Evolutionary conservation across 805 yeast species (phyloP).

Genomic region (Kodamaea nitidulidarum): DNA sequence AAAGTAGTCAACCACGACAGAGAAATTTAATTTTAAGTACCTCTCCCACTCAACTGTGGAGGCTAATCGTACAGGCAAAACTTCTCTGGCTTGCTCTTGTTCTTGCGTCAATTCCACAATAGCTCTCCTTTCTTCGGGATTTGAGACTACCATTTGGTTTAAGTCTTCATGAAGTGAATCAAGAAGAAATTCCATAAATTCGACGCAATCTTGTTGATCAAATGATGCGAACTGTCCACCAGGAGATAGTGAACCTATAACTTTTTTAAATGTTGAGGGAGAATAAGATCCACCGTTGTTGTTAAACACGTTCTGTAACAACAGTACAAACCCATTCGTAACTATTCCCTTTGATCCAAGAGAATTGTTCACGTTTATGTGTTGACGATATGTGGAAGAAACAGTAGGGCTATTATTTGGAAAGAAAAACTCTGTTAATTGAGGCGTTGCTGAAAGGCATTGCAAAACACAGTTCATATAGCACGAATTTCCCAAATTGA

Average conservation of each 20-base stretch:
- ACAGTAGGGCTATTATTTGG: slow-evolving; percentile 19
- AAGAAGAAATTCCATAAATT: slow-evolving; percentile 67
- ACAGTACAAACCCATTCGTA: slow-evolving; percentile 61
- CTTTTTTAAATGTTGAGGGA: slow-evolving; percentile 62
- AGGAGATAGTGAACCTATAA: slow-evolving; percentile 63
- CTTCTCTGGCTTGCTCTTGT: slow-evolving; percentile 72
- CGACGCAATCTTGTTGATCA: slow-evolving; percentile 86
- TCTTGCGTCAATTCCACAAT: slow-evolving; percentile 48
- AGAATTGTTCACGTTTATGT: slow-evolving; percentile 67
- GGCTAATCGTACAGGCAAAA: slow-evolving; percentile 70
- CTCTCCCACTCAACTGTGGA: slow-evolving; percentile 91
- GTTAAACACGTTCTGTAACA: slow-evolving; percentile 52
- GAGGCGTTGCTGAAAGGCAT: slow-evolving; percentile 72
- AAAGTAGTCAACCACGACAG: slow-evolving; percentile 73
- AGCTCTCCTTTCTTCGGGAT: slow-evolving; percentile 29
- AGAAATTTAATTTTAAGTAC: slow-evolving; percentile 71
- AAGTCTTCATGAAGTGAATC: slow-evolving; percentile 83
- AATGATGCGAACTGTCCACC: slow-evolving; percentile 54
- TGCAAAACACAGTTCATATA: slow-evolving; percentile 91
- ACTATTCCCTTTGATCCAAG: slow-evolving; percentile 80
- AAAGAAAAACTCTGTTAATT: slow-evolving; percentile 59
- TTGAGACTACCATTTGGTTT: slow-evolving; percentile 50
- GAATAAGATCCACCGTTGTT: slow-evolving; percentile 46
- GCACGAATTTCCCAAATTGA: slow-evolving; percentile 86
- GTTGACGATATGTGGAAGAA: slow-evolving; percentile 51